Base-by-base conservation (phyloP, 148 eudicot genomes). In the Rhododendron williamsianum region DNA sequence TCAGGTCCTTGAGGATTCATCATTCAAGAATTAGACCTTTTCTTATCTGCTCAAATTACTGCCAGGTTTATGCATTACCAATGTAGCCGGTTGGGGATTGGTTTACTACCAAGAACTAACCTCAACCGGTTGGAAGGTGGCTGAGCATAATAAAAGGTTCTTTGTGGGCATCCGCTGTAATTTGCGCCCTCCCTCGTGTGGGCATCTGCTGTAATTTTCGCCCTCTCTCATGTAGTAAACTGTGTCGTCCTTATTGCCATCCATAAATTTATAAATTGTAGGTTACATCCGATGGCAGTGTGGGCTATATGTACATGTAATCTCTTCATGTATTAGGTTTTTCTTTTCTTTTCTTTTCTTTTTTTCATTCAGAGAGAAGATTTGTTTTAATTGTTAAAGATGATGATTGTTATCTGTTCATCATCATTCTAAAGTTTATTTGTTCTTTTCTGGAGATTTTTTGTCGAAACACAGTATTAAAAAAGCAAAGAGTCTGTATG, bases 1-100 rank as follows among this genome's bases (percentile, higher is more conserved):
- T 65, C 69, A 25, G 85, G 56, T 82, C 52, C 73, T 79, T 52
- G 33, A 81, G 84, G 80, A 27, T 86, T 63, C 30, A 30, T 30
- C 30, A 30, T 30, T 30, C 74, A 30, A 48, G 19, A 36, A 51
- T 63, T 46, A 81, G 36, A 46, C 19, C 51, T 35, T 38, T 63
- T 10, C 27, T 43, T 30, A 54, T 56, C 51, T 51, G 76, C 56
- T 67, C 79, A 54, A 43, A 65, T 82, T 41, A 30, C 72, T 73
- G 76, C n/a, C 41, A 16, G 71, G 23, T 58, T 60, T 81, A 0
- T 19, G 10, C 16, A 21, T 45, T 23, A 41, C 76, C n/a, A 45
- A 3, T 27, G 33, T 46, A 4, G 11, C 76, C 12, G 18, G 76
- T 11, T 58, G 74, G 76, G 45, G 69, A 80, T 54, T 33, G 65